These are phyloP conservation scores for Flaveria floridana DNA, from an alignment of 140 eudicot species.

Conservation along the genomic window DNA sequence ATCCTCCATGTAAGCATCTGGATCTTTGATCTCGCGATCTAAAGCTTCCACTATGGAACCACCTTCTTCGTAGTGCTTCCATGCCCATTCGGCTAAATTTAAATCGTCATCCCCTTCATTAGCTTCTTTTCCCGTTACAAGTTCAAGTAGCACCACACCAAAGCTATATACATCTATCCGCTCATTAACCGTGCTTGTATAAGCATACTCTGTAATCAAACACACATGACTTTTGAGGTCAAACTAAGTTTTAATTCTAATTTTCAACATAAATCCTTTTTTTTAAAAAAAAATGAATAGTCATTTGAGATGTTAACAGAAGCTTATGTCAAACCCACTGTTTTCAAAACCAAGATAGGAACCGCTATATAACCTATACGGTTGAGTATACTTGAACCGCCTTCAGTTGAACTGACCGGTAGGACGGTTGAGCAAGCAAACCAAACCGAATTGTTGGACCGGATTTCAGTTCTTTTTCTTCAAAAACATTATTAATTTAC, in stretches of 20 bases:
- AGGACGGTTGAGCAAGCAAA: not conserved
- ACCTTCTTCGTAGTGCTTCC: constrained; percentile 64
- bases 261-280: not conserved
- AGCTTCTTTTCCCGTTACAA: constrained; percentile 73
- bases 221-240: constrained; percentile 15
- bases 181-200: constrained; percentile 58
- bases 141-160: constrained; percentile 75
- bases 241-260: not conserved
- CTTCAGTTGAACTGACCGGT: not conserved
- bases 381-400: not conserved
- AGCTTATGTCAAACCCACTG: not conserved
- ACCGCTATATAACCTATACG: not conserved
- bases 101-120: constrained; percentile 49
- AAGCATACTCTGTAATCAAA: constrained; percentile 61
- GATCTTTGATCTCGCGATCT: constrained; percentile 49
- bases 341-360: not conserved
- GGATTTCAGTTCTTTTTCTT: no score
- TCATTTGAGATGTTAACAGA: not conserved
- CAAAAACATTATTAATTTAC: no score
- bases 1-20: constrained; percentile 45
- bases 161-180: constrained; percentile 76
- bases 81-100: constrained; percentile 84
- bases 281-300: not conserved
- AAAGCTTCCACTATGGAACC: constrained; percentile 38
- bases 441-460: not conserved